A percentile compares a stretch with the other conserved stretches of the same genome.
These are phyloP conservation scores for Boletus sensibilis DNA, from an alignment of 768 basidiomycete species.

Conservation along the genomic window DNA sequence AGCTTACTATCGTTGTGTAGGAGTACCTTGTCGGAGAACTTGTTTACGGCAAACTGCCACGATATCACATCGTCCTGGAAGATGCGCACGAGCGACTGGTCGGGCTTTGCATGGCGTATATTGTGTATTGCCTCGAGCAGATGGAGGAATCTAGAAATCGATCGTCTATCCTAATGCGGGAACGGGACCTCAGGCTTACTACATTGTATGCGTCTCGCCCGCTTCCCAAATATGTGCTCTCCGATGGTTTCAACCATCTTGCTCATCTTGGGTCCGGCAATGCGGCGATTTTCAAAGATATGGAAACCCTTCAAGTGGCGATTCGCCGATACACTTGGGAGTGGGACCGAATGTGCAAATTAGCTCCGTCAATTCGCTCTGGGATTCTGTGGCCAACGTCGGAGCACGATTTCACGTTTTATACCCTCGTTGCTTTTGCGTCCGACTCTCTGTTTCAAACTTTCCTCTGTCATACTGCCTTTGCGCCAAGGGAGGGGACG, in stretches of 20 bases:
- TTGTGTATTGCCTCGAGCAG: slow-evolving; percentile 3
- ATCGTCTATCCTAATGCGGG: not conserved
- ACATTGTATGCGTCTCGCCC: not conserved
- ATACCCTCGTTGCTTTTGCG: slow-evolving; percentile 7
- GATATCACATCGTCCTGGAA: slow-evolving; percentile 8
- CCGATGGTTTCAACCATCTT: slow-evolving; percentile 9
- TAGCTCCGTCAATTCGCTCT: not conserved
- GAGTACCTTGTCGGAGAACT: slow-evolving; percentile 13
- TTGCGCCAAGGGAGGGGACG: not conserved
- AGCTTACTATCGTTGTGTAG: no score
- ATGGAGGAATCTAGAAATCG: not conserved
- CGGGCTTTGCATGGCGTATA: slow-evolving; percentile 12
- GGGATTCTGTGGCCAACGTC: slow-evolving; percentile 3
- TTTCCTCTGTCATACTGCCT: not conserved
- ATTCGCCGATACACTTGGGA: not conserved
- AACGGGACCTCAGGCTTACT: not conserved
- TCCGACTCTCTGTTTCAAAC: not conserved
- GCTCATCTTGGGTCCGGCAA: not conserved
- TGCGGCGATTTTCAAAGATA: not conserved
- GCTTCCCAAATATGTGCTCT: slow-evolving; percentile 11
- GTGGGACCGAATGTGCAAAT: slow-evolving; percentile 6
- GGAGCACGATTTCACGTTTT: slow-evolving; percentile 1
- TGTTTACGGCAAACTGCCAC: not conserved
- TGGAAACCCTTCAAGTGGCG: not conserved
- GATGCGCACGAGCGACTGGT: slow-evolving; percentile 5